Evolutionary conservation across 1,284 basidiomycete genomes (phyloP).

Genomic region (Boletus calvinii): DNA sequence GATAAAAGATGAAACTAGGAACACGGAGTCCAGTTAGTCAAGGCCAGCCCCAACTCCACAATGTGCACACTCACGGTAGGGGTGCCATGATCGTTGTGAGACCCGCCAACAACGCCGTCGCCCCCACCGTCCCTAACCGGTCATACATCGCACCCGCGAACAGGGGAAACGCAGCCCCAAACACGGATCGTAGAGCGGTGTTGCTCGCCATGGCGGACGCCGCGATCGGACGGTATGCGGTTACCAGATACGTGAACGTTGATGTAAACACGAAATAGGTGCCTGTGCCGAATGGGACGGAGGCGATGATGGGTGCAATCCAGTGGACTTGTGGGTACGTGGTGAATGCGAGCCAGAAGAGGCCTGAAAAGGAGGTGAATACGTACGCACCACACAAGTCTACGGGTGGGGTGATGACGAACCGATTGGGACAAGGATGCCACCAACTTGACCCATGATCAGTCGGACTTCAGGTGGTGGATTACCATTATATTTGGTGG

Average conservation of each 20-base stretch:
- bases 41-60: no score
- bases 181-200: conserved; percentile 60
- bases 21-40: no score
- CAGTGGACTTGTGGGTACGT: conserved; percentile 68
- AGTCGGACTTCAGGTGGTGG: conserved; percentile 72
- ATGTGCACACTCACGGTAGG: conserved; percentile 53
- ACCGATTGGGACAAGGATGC: conserved; percentile 64
- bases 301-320: conserved; percentile 68
- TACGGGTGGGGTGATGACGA: conserved; percentile 5
- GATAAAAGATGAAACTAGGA: conserved; percentile 38
- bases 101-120: conserved; percentile 73
- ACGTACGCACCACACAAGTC: not conserved
- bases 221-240: conserved; percentile 74
- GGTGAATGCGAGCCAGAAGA: conserved; percentile 76
- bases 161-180: conserved; percentile 75
- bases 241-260: conserved; percentile 71
- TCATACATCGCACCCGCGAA: conserved; percentile 61
- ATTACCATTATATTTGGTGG: conserved; percentile 41
- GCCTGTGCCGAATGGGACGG: conserved; percentile 60
- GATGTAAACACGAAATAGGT: conserved; percentile 63
- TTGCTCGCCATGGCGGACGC: conserved; percentile 79
- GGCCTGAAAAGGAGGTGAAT: conserved; percentile 36
- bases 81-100: conserved; percentile 68
- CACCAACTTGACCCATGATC: conserved; percentile 67
- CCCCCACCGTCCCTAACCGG: conserved; percentile 68